Evolutionary conservation across 2,329 filamentous ascomycete genomes (phyloP).

Genomic region (Zymoseptoria brevis): DNA sequence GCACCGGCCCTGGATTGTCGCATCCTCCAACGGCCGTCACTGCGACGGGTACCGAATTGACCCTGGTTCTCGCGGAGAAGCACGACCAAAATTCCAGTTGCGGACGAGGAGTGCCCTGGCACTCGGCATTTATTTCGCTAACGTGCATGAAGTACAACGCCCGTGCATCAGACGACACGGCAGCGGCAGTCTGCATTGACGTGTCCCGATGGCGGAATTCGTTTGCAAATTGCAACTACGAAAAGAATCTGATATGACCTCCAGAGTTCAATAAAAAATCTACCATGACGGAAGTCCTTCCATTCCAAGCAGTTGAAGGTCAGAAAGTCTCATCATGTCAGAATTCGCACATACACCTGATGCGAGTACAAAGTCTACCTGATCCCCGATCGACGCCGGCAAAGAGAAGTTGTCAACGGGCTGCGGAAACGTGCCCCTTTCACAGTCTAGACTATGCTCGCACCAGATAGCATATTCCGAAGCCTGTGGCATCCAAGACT

Average conservation of each 20-base stretch:
- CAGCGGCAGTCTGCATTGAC: constrained; percentile 8
- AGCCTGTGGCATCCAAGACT: constrained; percentile 3
- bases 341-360: background rate
- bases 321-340: background rate
- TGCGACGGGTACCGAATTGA: background rate
- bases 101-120: constrained; percentile 5
- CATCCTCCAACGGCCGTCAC: background rate
- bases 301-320: background rate
- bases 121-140: constrained; percentile 7
- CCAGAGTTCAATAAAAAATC: background rate
- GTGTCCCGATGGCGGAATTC: constrained; percentile 2
- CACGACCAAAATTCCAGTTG: background rate
- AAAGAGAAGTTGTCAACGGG: background rate
- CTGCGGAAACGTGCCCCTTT: constrained; percentile 1
- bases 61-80: background rate
- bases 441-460: constrained; percentile 3
- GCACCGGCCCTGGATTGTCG: background rate
- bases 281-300: background rate
- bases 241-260: background rate
- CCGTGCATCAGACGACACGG: constrained; percentile 3
- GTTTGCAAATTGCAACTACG: background rate
- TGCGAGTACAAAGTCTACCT: background rate
- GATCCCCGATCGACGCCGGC: background rate
- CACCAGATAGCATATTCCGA: constrained; percentile 10
- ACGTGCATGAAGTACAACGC: constrained; percentile 6